Evolutionary conservation across 2,329 filamentous ascomycete genomes (phyloP), one percentile per base, ranked within the genome.

Genomic region (Drechslerella coelobrocha): DNA sequence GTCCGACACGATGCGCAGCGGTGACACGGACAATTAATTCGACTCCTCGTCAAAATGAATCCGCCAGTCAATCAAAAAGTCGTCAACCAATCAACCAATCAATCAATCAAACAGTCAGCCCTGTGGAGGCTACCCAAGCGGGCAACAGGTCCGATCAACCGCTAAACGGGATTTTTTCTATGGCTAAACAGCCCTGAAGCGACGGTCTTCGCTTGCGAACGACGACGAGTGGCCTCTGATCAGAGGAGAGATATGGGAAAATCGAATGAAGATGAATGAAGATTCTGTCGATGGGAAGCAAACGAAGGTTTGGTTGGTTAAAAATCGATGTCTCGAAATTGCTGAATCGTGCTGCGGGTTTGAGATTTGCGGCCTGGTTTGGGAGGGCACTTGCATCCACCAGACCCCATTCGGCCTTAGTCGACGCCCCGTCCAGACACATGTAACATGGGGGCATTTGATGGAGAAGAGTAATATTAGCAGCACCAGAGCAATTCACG

Each of bases 21-120:
- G 45, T 59, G 39, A 53, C 27, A 41, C 26, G 47, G 34, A 43
- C 41, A 26, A 31, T 31, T 55, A 34, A 52, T 53, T 47, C 39
- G 51, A 27, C 17, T 51, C 21, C 57, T 59, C 43, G 61, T 41
- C 29, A 47, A 41, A 26, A 37, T 29, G 59, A n/a, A 39, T n/a
- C 34, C 4, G 34, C 17, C 34, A 39, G 12, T n/a, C 34, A 39
- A 39, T 39, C 12, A n/a, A 10, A 39, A 39, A 2, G 34, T n/a
- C 12, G 17, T 39, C 34, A 14, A 14, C 12, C 4, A 34, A 39
- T 39, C n/a, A n/a, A n/a, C n/a, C n/a, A n/a, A n/a, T n/a, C n/a
- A n/a, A n/a, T n/a, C n/a, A n/a, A n/a, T n/a, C 43, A 48, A 21
- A 10, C 43, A 19, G n/a, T n/a, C n/a, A n/a, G n/a, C n/a, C n/a